Base-by-base conservation (phyloP, 2,329 filamentous ascomycete genomes). In the Sclerotinia subarctica region DNA sequence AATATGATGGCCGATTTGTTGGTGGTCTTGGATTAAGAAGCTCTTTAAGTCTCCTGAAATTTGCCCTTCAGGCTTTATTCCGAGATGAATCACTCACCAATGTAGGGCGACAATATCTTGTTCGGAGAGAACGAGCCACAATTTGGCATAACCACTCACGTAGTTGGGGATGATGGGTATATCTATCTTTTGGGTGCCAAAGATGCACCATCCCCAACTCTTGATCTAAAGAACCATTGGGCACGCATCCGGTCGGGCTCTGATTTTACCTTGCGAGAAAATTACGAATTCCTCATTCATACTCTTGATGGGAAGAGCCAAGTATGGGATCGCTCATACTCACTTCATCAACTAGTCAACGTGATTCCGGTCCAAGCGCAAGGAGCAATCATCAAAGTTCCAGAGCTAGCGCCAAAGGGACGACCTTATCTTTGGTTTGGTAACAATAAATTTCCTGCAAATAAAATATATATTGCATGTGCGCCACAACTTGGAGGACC, bases 221-320 rank as follows among this genome's bases (percentile, higher is more conserved):
- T 63, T 19, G 59, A 63, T 35, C 46, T 65, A 3, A 58, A 54
- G 19, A 65, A 65, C 5, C 53, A 56, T 42, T 56, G 51, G 63
- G 63, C 63, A 19, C 51, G 63, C 4, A 54, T 65, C 24, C 51
- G 38, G 19, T 32, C 42, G 1, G 51, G 51, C 8, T 29, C 51
- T 13, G 63, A 65, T 35, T 65, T 65, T 26, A 58, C 63, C 10
- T 47, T 19, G 21, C 51, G 63, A n/a, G 38, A 19, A 19, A 65
- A 65, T 26, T 65, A 65, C 7, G 51, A 65, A 58, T 65, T 65
- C 17, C 51, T 65, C 21, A 44, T 65, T 21, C 59, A 63, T 13
- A 63, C 29, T 26, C 46, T 63, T 5, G 59, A 63, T 42, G 59
- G 59, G 19, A 65, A 65, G 13, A 58, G 53, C 32, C 17, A 46